Base-by-base conservation (phyloP, 148 eudicot genomes). In the Vaccinium myrtillus region DNA sequence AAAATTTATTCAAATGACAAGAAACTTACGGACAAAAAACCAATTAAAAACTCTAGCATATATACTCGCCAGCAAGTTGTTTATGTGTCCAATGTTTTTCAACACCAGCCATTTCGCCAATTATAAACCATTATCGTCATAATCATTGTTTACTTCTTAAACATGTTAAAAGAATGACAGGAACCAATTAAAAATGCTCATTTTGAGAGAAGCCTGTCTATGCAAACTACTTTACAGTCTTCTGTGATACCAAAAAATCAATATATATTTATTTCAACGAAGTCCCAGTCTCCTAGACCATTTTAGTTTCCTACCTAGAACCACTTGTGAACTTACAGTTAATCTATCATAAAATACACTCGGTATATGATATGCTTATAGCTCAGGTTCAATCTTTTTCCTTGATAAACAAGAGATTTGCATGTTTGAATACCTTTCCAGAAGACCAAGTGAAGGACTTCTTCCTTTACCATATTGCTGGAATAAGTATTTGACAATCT, bases 401-500 rank as follows among this genome's bases (percentile, higher is more conserved):
- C 51, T 48, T 81, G 32, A 3, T 19, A 63, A 48, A 65, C 23
- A 49, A 50, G 77, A 81, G 27, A 81, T 67, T 63, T 69, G 13
- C 74, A 46, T n/a, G 19, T 3, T 46, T 9, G 30, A 70, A 76
- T 86, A 91, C 93, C 93, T 91, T 87, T 91, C 93, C 54, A 91
- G 75, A 69, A 91, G 87, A 77, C 93, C 92, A 83, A 71, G 25
- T 48, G 93, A 86, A 32, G 92, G 92, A 63, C 77, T 84, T 82
- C 86, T 86, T 83, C 89, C 88, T 21, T 90, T 85, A 63, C 93
- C 93, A 87, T 91, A 91, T 82, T 90, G 90, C 79, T 87, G 85
- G 79, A 90, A 91, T 50, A 91, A 80, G 85, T 91, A 91, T 63
- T 86, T 91, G 30, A 90, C 93, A 48, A 91, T 91, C 80, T 87